Evolutionary conservation across 2,329 filamentous ascomycete species (phyloP).

Genomic region (Teratosphaeria nubilosa): DNA sequence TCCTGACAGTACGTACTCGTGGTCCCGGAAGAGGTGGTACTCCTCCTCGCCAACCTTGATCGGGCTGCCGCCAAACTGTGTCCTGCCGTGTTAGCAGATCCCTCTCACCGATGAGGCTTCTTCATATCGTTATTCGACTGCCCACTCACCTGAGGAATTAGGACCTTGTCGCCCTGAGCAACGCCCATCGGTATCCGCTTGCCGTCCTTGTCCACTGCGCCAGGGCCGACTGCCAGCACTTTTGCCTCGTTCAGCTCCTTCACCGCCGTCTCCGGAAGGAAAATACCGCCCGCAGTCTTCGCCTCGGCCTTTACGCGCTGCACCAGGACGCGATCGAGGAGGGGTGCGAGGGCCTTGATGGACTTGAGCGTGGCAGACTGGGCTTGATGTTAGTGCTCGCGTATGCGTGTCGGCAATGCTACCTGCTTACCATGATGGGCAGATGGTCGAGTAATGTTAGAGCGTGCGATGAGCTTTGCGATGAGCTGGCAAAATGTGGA

Average conservation of each 20-base stretch:
- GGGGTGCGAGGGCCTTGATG: constrained; percentile 87
- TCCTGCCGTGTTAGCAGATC: constrained; percentile 13
- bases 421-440: constrained; percentile 4
- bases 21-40: constrained; percentile 90
- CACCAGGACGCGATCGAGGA: constrained; percentile 95
- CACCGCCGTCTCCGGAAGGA: constrained; percentile 90
- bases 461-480: not conserved
- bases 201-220: constrained; percentile 76
- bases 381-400: not conserved
- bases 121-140: too few relatives aligned
- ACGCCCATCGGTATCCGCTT: constrained; percentile 82
- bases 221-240: constrained; percentile 90
- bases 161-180: constrained; percentile 72
- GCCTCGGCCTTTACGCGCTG: constrained; percentile 95
- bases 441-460: not conserved
- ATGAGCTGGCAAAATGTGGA: not conserved
- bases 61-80: constrained; percentile 80
- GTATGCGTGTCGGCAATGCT: not conserved
- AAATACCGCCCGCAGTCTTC: constrained; percentile 94
- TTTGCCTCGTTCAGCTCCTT: constrained; percentile 98
- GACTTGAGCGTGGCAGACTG: constrained; percentile 63
- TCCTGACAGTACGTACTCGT: constrained; percentile 63
- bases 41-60: constrained; percentile 98
- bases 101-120: constrained; percentile 1
- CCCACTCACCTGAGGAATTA: constrained; percentile 74